Base-by-base conservation (phyloP, 2,329 filamentous ascomycete genomes). In the Nemania diffusa region DNA sequence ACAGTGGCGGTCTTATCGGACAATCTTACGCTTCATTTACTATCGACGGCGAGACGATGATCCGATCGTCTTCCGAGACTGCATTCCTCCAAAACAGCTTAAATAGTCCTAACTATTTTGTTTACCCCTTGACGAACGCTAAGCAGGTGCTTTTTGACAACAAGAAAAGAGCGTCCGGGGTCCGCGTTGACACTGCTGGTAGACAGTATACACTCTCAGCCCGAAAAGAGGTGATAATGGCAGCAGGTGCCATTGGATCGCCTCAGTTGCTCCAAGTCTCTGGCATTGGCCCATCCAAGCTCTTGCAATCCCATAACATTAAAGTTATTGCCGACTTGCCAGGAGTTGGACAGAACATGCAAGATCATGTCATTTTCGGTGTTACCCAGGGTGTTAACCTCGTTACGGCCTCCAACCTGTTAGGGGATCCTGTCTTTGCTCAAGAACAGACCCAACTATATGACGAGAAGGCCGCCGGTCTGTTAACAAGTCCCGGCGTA, bases 191-290 rank as follows among this genome's bases (percentile, higher is more conserved):
- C 15, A 60, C 57, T 4, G 17, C 22, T 2, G 42, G 42, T 27
- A 20, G 20, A 40, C 34, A 34, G n/a, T 60, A 60, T 32, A 40
- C 20, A 5, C 29, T 60, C 8, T 51, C 57, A 2, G 57, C 57
- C 76, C 78, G 5, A n/a, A 62, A 62, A 27, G 59, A 62, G 13
- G 59, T 62, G 15, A 61, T 61, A 15, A 9, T 61, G 17, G 20
- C 58, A 8, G 58, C 58, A 9, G 58, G 58, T 40, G 58, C 40
- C 3, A 27, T 61, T 5, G 44, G 46, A 5, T 52, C 48, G 15
- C 58, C 58, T 8, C 58, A 61, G 34, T 11, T 61, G 4, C 29
- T 61, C 8, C 15, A 42, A 7, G 48, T 26, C 5, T 61, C 58
- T 13, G 55, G 55, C 17, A 17, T 57, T 8, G 55, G 55, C n/a